phyloP scores from a whole-genome alignment of 2,329 filamentous ascomycete genomes.

The Chrysosphaeria jannelii region DNA sequence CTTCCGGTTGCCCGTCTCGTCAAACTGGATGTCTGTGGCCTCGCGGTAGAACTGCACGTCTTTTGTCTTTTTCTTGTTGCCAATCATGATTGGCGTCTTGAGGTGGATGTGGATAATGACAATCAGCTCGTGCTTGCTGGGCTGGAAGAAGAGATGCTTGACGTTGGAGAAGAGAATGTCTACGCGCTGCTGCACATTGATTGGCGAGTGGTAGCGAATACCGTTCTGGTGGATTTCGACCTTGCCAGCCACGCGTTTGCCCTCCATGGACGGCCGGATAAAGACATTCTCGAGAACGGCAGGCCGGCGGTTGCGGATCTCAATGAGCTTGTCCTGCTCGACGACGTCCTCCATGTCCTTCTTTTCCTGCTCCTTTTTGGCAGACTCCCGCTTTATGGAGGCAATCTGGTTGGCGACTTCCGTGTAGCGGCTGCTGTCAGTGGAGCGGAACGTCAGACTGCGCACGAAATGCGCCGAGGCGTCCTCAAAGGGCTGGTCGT shows the following conservation, averaged over 20 bases:
- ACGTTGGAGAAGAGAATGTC: constrained; percentile 96
- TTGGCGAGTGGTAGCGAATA: constrained; percentile 70
- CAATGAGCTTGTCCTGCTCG: constrained; percentile 88
- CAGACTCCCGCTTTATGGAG: constrained; percentile 77
- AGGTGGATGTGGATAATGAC: constrained; percentile 96
- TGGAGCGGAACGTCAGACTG: constrained; percentile 81
- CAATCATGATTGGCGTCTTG: constrained; percentile 92
- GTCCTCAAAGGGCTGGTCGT: constrained; percentile 94
- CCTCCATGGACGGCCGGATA: constrained; percentile 80
- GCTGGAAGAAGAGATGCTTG: constrained; percentile 96
- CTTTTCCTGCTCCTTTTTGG: constrained; percentile 89
- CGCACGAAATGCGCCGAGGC: constrained; percentile 84
- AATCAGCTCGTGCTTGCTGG: constrained; percentile 82
- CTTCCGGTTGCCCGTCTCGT: constrained; percentile 93
- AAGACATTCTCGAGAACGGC: constrained; percentile 81
- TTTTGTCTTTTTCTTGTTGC: constrained; percentile 93
- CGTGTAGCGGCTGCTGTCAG: constrained; percentile 62
- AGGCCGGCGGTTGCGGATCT: constrained; percentile 57
- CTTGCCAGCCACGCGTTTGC: constrained; percentile 83
- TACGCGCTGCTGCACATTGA: constrained; percentile 55
- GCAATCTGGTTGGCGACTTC: constrained; percentile 83
- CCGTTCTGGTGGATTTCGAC: constrained; percentile 97
- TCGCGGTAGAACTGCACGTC: constrained; percentile 97
- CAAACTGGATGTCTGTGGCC: constrained; percentile 93
- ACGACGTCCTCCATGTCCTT: constrained; percentile 99